Evolutionary conservation across 108 stramenopile genomes (phyloP), one percentile per base, ranked within the genome.

Genomic region (Cyclotella kingstonii): DNA sequence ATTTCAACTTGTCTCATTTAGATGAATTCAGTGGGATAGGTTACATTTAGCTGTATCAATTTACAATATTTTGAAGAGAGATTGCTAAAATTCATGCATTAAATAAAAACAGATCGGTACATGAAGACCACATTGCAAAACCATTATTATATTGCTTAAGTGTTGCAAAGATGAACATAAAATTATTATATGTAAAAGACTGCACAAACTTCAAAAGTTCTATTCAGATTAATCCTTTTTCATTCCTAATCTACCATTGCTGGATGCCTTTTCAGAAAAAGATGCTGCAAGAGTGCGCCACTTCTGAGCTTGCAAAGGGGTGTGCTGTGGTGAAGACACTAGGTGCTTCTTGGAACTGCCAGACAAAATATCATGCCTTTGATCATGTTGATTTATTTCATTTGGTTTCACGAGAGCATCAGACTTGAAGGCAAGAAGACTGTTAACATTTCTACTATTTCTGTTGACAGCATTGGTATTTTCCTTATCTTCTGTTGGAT

Each of bases 201-300:
- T n/a, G n/a, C n/a, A n/a, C n/a, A n/a, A n/a, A n/a, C n/a, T n/a
- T n/a, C n/a, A n/a, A n/a, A n/a, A n/a, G n/a, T n/a, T n/a, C n/a
- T n/a, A n/a, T n/a, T n/a, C n/a, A 36, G 36, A 36, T 36, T 7
- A 57, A 15, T 41, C 42, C 41, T 57, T 57, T n/a, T 57, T 36
- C 35, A 19, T 41, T 11, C 56, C 35, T 21, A 57, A 63, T 28
- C 50, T 45, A n/a, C 21, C 31, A 21, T 40, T 63, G 3, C 50
- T 25, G 19, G 25, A 36, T 14, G 54, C 45, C 17, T 65, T 53
- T 29, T 45, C 54, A 22, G 29, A 41, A 6, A 55, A 54, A 15
- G 54, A 42, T 1, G 79, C 86, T 58, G 86, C 86, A 42, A 87
- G 43, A 10, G 48, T 46, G 19, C 86, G 66, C 86, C 86, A 87